phyloP scores from a whole-genome alignment of 768 basidiomycete species.

The Podaxis mareebaensis region DNA sequence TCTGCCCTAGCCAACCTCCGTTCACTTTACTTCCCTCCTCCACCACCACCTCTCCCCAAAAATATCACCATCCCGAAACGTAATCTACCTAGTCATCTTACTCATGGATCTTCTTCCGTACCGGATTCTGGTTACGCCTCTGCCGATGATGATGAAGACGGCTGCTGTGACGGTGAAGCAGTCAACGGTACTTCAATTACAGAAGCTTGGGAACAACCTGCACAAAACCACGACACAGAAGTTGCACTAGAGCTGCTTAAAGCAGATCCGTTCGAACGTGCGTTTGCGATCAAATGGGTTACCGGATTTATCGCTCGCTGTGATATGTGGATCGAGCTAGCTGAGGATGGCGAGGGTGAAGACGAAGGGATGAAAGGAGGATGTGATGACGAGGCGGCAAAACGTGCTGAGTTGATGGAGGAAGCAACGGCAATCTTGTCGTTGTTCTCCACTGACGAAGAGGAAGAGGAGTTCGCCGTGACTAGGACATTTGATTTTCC shows the following conservation, averaged over 20 bases:
- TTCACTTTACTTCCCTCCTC: slow-evolving; percentile 45
- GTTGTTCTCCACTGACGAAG: slow-evolving; percentile 44
- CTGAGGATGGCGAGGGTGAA: slow-evolving; percentile 1
- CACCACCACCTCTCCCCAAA: slow-evolving; percentile 27
- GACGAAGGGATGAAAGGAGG: slow-evolving; percentile 2
- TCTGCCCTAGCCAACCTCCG: slow-evolving; percentile 42
- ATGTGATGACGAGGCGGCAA: slow-evolving; percentile 37
- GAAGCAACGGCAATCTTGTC: slow-evolving; percentile 60
- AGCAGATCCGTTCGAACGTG: slow-evolving; percentile 65
- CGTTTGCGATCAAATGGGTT: slow-evolving; percentile 72
- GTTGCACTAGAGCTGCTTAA: slow-evolving; percentile 48
- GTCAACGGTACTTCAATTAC: slow-evolving; percentile 5
- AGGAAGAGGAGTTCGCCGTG: slow-evolving; percentile 43
- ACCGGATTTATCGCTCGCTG: slow-evolving; percentile 67
- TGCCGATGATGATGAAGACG: slow-evolving; percentile 60
- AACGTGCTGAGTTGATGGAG: slow-evolving; percentile 49
- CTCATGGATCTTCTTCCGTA: slow-evolving; percentile 40
- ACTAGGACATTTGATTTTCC: slow-evolving; percentile 56
- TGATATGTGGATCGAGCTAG: slow-evolving; percentile 46
- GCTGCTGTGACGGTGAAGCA: slow-evolving; percentile 23
- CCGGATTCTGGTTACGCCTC: slow-evolving; percentile 83
- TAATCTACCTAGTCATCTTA: slow-evolving; percentile 26
- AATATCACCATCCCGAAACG: slow-evolving; percentile 30
- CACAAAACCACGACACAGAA: slow-evolving; percentile 20
- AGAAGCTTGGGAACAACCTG: slow-evolving; percentile 18